phyloP scores from a whole-genome alignment of 2,329 filamentous ascomycete species.

The Colletotrichum brevisporum region DNA sequence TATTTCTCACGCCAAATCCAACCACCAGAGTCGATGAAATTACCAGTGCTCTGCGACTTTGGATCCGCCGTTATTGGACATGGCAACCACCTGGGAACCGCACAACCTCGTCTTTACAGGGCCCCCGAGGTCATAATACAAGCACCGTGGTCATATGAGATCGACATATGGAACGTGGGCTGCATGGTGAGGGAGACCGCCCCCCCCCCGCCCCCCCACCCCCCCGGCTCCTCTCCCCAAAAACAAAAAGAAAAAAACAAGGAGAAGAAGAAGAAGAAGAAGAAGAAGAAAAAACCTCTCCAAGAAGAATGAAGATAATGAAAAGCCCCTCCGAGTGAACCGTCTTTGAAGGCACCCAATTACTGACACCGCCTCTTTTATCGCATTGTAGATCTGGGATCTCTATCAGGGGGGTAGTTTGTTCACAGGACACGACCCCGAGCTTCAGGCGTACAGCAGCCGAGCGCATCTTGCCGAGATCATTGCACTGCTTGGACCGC shows the following conservation, averaged over 20 bases:
- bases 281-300: no score
- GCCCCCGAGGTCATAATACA: constrained; percentile 63
- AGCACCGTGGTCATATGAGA: constrained; percentile 59
- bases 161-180: constrained; percentile 65
- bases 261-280: no score
- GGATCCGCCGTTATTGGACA: no score
- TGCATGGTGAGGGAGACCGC: constrained; percentile 26
- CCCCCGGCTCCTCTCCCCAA: background rate
- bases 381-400: constrained; percentile 59
- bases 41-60: constrained; percentile 62
- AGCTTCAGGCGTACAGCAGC: constrained; percentile 55
- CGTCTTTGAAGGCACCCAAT: no score
- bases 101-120: constrained; percentile 58
- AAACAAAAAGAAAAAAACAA: no score
- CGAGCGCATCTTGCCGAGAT: constrained; percentile 65
- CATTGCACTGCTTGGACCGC: constrained; percentile 59
- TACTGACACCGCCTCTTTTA: no score
- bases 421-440: constrained; percentile 58
- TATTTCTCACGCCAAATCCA: constrained; percentile 58
- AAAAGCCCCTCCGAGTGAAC: no score
- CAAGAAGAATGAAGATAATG: no score
- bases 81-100: constrained; percentile 52
- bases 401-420: constrained; percentile 61
- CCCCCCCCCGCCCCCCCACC: no score
- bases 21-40: constrained; percentile 49